phyloP scores from a whole-genome alignment of 768 basidiomycete species.

The Suillus variegatus region DNA sequence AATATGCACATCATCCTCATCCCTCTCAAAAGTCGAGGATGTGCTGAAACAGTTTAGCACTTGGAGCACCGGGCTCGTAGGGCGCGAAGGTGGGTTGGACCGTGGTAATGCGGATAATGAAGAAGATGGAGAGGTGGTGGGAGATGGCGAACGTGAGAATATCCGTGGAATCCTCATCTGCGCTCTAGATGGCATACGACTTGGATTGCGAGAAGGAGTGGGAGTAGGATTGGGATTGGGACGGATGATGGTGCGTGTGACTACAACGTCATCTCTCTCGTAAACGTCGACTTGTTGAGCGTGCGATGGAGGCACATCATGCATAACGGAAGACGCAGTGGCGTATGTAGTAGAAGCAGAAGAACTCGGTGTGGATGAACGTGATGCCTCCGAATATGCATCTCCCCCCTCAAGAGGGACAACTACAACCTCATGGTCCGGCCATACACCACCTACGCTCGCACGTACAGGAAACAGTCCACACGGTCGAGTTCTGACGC shows the following conservation, averaged over 20 bases:
- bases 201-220: not conserved
- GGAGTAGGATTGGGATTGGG: slow-evolving; percentile 25
- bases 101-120: slow-evolving; percentile 28
- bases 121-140: slow-evolving; percentile 27
- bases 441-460: slow-evolving; percentile 33
- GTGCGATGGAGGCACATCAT: slow-evolving; percentile 9
- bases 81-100: slow-evolving; percentile 22
- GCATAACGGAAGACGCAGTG: slow-evolving; percentile 8
- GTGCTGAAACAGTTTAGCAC: slow-evolving; percentile 38
- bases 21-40: slow-evolving; percentile 32
- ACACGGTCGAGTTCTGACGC: slow-evolving; percentile 9
- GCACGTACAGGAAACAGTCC: slow-evolving; percentile 1
- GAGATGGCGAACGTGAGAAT: slow-evolving; percentile 19
- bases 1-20: slow-evolving; percentile 25
- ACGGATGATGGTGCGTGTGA: slow-evolving; percentile 41
- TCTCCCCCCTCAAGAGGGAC: slow-evolving; percentile 22
- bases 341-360: slow-evolving; percentile 9
- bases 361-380: slow-evolving; percentile 1
- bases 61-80: slow-evolving; percentile 26
- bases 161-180: not conserved
- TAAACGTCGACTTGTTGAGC: slow-evolving; percentile 25
- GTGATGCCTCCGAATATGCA: slow-evolving; percentile 1
- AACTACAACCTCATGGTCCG: slow-evolving; percentile 36
- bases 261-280: slow-evolving; percentile 32
- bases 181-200: slow-evolving; percentile 10